A percentile compares a stretch with the other conserved stretches of the same genome.
Conservation (phyloP, 1,284 basidiomycete genomes). For the Papiliotrema flavescens region DNA sequence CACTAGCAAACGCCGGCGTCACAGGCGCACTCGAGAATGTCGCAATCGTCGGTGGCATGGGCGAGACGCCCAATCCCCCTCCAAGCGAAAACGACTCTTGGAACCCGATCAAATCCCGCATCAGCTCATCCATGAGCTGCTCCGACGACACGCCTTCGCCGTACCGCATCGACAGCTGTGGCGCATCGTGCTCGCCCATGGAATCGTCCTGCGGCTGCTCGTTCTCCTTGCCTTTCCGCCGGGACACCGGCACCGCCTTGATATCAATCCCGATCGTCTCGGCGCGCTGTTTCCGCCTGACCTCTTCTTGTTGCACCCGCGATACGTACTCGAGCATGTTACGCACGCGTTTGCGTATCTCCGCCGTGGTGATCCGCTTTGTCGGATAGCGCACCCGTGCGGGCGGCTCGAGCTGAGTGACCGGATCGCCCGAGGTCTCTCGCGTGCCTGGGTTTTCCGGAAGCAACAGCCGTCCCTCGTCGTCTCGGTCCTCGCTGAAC, state of each 20-base stretch:
- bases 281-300: constrained; percentile 65
- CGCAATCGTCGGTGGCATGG: constrained; percentile 14
- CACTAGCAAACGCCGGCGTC: constrained; percentile 3
- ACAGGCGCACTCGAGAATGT: constrained; percentile 12
- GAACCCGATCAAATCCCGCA: constrained; percentile 78
- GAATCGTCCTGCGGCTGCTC: constrained; percentile 8
- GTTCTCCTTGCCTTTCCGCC: constrained; percentile 2
- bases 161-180: neutral
- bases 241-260: neutral
- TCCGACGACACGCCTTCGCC: constrained; percentile 52
- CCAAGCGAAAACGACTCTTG: constrained; percentile 66
- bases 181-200: neutral
- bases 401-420: constrained; percentile 65
- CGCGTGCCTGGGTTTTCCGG: constrained; percentile 27
- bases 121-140: constrained; percentile 81
- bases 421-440: constrained; percentile 27
- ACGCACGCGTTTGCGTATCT: constrained; percentile 94
- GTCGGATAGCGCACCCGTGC: constrained; percentile 91
- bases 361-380: constrained; percentile 87
- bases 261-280: constrained; percentile 57
- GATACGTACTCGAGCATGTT: constrained; percentile 82
- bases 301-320: constrained; percentile 62
- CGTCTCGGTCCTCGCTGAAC: constrained; percentile 33
- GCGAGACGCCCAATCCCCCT: constrained; percentile 16
- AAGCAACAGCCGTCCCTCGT: constrained; percentile 28